Conservation (phyloP, 2,329 filamentous ascomycete genomes). For the Sordariomycetes sp. region DNA sequence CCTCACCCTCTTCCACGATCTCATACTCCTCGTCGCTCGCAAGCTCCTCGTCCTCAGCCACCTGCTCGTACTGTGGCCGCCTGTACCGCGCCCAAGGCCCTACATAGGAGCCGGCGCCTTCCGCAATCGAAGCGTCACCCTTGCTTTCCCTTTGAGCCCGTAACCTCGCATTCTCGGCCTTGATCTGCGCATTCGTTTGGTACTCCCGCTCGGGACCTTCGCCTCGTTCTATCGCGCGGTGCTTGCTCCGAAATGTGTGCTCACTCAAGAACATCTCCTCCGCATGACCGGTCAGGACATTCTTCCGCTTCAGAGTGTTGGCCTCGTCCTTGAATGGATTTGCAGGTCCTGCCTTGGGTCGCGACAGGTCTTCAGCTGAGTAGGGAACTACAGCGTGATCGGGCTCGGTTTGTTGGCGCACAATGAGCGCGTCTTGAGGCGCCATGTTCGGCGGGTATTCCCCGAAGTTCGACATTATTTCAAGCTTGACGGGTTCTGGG, state of each 20-base stretch:
- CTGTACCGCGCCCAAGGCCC: slow-evolving; percentile 90
- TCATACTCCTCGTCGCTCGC: slow-evolving; percentile 74
- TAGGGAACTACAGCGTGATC: slow-evolving; percentile 55
- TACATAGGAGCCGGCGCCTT: slow-evolving; percentile 80
- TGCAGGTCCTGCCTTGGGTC: slow-evolving; percentile 56
- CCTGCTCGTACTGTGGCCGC: slow-evolving; percentile 63
- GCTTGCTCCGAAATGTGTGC: slow-evolving; percentile 78
- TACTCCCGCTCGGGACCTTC: slow-evolving; percentile 48
- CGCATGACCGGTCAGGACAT: slow-evolving; percentile 75
- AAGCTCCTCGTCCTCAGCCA: slow-evolving; percentile 65
- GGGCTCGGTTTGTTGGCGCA: slow-evolving; percentile 42
- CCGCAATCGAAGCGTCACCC: slow-evolving; percentile 73
- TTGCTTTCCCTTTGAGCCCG: slow-evolving; percentile 74
- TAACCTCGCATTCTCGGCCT: slow-evolving; percentile 60
- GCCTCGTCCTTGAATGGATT: slow-evolving; percentile 66
- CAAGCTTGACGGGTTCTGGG: slow-evolving; percentile 1
- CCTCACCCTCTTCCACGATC: slow-evolving; percentile 66
- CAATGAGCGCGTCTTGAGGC: slow-evolving; percentile 53
- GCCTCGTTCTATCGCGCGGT: slow-evolving; percentile 69
- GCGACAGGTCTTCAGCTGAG: slow-evolving; percentile 63
- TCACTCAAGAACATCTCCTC: slow-evolving; percentile 87
- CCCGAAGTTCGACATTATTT: slow-evolving; percentile 52
- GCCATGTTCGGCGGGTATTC: slow-evolving; percentile 59
- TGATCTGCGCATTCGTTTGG: slow-evolving; percentile 47
- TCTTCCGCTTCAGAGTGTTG: slow-evolving; percentile 62